Evolutionary conservation across 1,284 basidiomycete species (phyloP).

Genomic region (Ganoderma lingzhi): DNA sequence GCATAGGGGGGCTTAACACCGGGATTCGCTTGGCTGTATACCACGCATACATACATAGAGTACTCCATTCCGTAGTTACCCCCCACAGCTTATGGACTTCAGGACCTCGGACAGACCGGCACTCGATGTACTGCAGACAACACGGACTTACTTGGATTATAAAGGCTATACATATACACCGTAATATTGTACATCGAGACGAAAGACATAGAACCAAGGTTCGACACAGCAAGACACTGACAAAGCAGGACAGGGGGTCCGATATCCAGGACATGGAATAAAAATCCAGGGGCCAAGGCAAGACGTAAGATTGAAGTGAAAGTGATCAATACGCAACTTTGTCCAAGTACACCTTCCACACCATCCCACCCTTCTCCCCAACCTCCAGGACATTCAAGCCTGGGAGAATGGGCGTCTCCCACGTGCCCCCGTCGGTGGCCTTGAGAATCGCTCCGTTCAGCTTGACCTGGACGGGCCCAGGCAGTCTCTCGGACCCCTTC

Average conservation of each 20-base stretch:
- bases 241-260: conserved; percentile 4
- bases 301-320: conserved; percentile 4
- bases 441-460: conserved; percentile 39
- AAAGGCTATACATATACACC: conserved; percentile 10
- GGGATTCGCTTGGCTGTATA: not conserved
- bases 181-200: conserved; percentile 15
- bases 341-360: conserved; percentile 75
- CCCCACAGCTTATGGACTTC: not conserved
- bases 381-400: conserved; percentile 70
- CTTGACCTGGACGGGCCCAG: conserved; percentile 39
- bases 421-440: conserved; percentile 44
- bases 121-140: not conserved
- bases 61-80: not conserved
- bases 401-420: conserved; percentile 61
- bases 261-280: not conserved
- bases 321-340: conserved; percentile 39
- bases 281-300: not conserved
- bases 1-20: not conserved
- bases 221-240: conserved; percentile 10
- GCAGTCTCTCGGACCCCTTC: conserved; percentile 36
- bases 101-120: not conserved
- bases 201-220: conserved; percentile 9
- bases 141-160: conserved; percentile 10
- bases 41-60: not conserved
- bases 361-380: conserved; percentile 69